Percentiles rank a stretch among this genome's conserved stretches.
These are phyloP conservation scores for Citrullus amarus DNA, from an alignment of 306 rosid genomes.

Conservation along the genomic window DNA sequence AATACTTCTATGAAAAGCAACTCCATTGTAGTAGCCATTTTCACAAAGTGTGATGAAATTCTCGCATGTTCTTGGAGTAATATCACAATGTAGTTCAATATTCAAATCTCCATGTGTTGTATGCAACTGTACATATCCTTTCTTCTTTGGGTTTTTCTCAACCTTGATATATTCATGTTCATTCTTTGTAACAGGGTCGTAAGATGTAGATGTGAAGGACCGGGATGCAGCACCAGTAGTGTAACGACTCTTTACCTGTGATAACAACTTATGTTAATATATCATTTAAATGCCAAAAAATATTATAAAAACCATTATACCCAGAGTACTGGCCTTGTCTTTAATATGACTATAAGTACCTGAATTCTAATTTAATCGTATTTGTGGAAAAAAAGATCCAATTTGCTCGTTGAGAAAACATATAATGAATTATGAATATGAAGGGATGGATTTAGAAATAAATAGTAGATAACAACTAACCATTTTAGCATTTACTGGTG, in stretches of 20 bases:
- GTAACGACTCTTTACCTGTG: conserved; percentile 78
- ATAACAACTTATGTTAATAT: conserved; percentile 12
- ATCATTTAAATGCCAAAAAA: neutral
- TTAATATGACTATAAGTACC: neutral
- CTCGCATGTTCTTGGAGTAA: conserved; percentile 86
- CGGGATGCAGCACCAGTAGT: conserved; percentile 97
- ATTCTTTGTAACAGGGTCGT: conserved; percentile 80
- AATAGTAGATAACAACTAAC: conserved; percentile 26
- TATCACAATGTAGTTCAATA: conserved; percentile 91
- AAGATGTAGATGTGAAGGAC: conserved; percentile 91
- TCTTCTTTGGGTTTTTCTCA: conserved; percentile 91
- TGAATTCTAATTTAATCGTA: conserved; percentile 2
- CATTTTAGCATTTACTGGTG: conserved; percentile 82
- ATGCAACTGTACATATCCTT: conserved; percentile 86
- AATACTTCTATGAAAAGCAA: conserved; percentile 76
- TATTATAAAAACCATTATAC: neutral
- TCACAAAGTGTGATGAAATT: conserved; percentile 94
- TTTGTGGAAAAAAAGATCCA: neutral
- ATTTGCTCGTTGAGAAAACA: neutral
- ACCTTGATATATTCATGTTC: conserved; percentile 86
- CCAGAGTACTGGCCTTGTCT: neutral
- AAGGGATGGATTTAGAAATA: neutral
- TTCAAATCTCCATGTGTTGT: conserved; percentile 94
- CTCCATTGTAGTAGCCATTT: conserved; percentile 83
- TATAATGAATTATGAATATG: no score